phyloP scores from a whole-genome alignment of 805 yeast genomes.

The Starmerella etchellsii region DNA sequence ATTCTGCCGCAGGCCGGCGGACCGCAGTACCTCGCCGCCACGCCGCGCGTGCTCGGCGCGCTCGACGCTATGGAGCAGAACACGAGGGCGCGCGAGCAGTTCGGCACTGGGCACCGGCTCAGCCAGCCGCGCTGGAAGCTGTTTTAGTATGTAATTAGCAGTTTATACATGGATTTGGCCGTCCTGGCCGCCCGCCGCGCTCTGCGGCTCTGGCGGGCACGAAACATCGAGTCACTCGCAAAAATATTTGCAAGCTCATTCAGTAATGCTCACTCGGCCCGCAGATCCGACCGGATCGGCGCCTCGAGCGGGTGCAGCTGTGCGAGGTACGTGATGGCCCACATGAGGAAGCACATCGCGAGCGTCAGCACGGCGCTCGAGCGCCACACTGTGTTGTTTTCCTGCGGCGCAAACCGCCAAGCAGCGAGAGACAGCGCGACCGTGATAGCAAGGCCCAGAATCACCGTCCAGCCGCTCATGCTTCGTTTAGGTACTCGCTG shows the following conservation, averaged over 20 bases:
- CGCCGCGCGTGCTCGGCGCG: conserved; percentile 6
- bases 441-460: conserved; percentile 48
- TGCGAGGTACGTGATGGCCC: conserved; percentile 80
- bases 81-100: neutral
- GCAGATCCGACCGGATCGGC: conserved; percentile 78
- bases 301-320: conserved; percentile 86
- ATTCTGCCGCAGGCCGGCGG: conserved; percentile 25
- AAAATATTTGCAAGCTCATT: too few species aligned
- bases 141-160: too few species aligned
- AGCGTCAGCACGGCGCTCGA: conserved; percentile 54
- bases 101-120: too few species aligned
- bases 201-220: too few species aligned
- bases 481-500: neutral
- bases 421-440: conserved; percentile 48
- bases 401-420: conserved; percentile 79
- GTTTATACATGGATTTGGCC: too few species aligned
- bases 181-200: too few species aligned
- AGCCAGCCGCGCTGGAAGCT: too few species aligned
- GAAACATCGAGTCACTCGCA: too few species aligned
- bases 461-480: conserved; percentile 55
- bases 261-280: conserved; percentile 78
- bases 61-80: conserved; percentile 8
- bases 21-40: conserved; percentile 9
- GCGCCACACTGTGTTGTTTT: conserved; percentile 56
- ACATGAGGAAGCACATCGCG: conserved; percentile 72